Conservation (phyloP, 805 yeast species). For the Ogataea salicorniae region DNA sequence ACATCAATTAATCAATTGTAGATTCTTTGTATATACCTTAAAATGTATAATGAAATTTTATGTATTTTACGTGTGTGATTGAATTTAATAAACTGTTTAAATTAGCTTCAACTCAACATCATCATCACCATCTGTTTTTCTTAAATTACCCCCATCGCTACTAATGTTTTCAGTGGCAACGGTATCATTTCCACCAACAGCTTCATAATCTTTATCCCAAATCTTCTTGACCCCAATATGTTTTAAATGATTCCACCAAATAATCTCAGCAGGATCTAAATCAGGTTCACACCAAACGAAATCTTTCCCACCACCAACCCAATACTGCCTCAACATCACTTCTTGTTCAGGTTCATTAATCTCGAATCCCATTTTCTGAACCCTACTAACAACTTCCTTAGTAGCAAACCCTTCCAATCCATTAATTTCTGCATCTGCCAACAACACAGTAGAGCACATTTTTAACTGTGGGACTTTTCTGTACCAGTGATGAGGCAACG, state of each 20-base stretch:
- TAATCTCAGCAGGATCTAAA: slow-evolving; percentile 75
- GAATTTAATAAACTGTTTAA: neutral
- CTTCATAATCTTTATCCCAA: slow-evolving; percentile 26
- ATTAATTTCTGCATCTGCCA: slow-evolving; percentile 53
- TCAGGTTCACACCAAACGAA: slow-evolving; percentile 90
- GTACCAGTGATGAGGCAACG: slow-evolving; percentile 59
- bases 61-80: neutral
- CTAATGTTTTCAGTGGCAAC: neutral
- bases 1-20: too few species aligned
- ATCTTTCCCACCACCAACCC: slow-evolving; percentile 84
- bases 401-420: slow-evolving; percentile 40
- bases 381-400: slow-evolving; percentile 23
- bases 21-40: neutral
- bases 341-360: slow-evolving; percentile 59
- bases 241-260: slow-evolving; percentile 30
- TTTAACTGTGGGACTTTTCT: slow-evolving; percentile 62
- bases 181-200: neutral
- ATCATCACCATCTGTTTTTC: slow-evolving; percentile 7
- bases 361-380: slow-evolving; percentile 34
- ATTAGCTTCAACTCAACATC: slow-evolving; percentile 12
- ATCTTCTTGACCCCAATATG: slow-evolving; percentile 26
- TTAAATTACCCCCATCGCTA: slow-evolving; percentile 1
- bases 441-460: slow-evolving; percentile 60
- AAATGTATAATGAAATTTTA: neutral
- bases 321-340: slow-evolving; percentile 67